A percentile compares a stretch with the other conserved stretches of the same genome.
Evolutionary conservation across 495 filamentous ascomycete genomes (phyloP).

Genomic region (Penicillium pancosmium): DNA sequence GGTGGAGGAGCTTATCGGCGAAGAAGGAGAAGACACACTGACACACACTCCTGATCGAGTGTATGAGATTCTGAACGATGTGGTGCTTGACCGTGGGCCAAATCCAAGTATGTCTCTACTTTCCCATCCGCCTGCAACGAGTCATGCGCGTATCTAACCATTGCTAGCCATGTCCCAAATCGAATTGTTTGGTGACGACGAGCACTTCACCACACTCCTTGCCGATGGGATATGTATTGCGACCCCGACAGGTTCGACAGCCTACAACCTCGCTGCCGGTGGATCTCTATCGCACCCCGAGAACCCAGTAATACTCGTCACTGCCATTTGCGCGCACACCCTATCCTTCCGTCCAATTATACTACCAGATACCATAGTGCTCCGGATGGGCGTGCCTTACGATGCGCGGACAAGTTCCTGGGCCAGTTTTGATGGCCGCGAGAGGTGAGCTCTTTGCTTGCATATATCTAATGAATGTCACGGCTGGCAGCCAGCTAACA

Average conservation of each 20-base stretch:
- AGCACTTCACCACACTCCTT: conserved; percentile 86
- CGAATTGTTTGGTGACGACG: conserved; percentile 92
- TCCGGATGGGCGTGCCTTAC: conserved; percentile 90
- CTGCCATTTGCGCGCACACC: conserved; percentile 94
- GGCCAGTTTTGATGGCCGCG: conserved; percentile 96
- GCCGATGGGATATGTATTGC: conserved; percentile 90
- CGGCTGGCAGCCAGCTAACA: conserved; percentile 11
- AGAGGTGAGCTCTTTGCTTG: conserved; percentile 53
- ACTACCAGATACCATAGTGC: conserved; percentile 89
- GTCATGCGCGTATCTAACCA: neutral
- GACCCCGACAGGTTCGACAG: conserved; percentile 91
- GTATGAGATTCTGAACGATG: conserved; percentile 90
- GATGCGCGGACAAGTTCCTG: conserved; percentile 86
- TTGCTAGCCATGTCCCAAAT: conserved; percentile 77
- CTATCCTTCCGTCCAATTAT: conserved; percentile 95
- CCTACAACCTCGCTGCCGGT: conserved; percentile 96
- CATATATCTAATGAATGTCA: neutral
- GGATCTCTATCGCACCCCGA: conserved; percentile 95
- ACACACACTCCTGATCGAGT: conserved; percentile 82
- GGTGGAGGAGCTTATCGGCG: conserved; percentile 87
- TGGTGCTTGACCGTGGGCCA: conserved; percentile 87
- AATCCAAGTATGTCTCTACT: conserved; percentile 69
- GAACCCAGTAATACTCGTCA: conserved; percentile 94
- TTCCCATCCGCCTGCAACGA: conserved; percentile 2
- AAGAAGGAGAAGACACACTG: conserved; percentile 74